phyloP scores from a whole-genome alignment of 805 yeast species.

The Metschnikowia continentalis region DNA sequence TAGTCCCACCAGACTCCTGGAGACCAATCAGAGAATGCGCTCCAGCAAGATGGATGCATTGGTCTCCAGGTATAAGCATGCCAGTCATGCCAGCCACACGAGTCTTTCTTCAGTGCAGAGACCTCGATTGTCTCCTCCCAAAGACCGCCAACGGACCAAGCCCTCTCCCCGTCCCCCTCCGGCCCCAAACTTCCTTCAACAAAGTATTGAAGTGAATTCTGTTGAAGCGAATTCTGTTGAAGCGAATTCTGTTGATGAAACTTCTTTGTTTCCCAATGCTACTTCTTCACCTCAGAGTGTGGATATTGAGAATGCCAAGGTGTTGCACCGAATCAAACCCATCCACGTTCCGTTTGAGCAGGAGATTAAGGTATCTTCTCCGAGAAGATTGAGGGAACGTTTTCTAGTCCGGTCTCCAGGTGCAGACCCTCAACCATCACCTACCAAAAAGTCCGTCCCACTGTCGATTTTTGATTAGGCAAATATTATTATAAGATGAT shows the following conservation, averaged over 20 bases:
- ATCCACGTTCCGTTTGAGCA: conserved; percentile 33
- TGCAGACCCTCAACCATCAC: too few species aligned
- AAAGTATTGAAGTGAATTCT: too few species aligned
- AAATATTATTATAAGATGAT: too few species aligned
- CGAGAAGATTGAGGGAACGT: conserved; percentile 26
- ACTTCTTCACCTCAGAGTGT: conserved; percentile 7
- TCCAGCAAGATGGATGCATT: conserved; percentile 33
- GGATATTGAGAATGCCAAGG: conserved; percentile 32
- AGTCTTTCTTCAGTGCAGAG: neutral
- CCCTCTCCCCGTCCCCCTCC: conserved; percentile 8
- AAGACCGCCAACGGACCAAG: neutral
- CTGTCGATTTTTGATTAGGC: neutral
- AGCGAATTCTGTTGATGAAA: neutral
- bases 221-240: too few species aligned
- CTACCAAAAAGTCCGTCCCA: neutral
- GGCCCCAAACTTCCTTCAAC: conserved; percentile 7
- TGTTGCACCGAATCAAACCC: conserved; percentile 32
- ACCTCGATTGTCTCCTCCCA: conserved; percentile 1
- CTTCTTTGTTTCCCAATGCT: conserved; percentile 1
- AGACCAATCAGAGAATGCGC: conserved; percentile 34
- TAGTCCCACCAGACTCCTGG: conserved; percentile 35
- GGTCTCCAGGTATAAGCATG: conserved; percentile 28
- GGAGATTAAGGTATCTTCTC: conserved; percentile 30
- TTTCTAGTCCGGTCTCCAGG: conserved; percentile 6
- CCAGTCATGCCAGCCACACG: conserved; percentile 7